Conservation (phyloP, 345 rosid species). For the Rhizophora mangle region DNA sequence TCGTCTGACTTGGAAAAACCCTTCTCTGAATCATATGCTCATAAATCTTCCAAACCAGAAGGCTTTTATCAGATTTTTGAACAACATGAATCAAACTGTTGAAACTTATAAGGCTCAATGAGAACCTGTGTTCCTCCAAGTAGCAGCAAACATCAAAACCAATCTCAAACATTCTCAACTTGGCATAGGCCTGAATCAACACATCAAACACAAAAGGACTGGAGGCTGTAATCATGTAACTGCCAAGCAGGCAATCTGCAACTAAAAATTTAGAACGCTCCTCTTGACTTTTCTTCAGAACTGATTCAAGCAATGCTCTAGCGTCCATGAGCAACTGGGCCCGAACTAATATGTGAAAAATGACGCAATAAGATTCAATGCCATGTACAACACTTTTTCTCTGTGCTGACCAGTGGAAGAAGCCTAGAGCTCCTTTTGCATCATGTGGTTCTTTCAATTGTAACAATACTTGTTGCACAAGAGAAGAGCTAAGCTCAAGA, state of each 20-base stretch:
- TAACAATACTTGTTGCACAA: constrained; percentile 49
- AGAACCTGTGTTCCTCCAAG: constrained; percentile 49
- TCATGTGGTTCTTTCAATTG: constrained; percentile 55
- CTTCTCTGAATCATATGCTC: constrained; percentile 52
- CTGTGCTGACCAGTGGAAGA: constrained; percentile 76
- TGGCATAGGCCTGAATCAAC: constrained; percentile 63
- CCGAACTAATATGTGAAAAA: constrained; percentile 53
- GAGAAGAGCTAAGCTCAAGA: constrained; percentile 33
- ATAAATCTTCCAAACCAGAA: constrained; percentile 66
- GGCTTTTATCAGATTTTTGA: constrained; percentile 48
- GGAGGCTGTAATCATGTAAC: constrained; percentile 38
- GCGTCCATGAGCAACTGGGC: constrained; percentile 62
- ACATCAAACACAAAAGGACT: constrained; percentile 62
- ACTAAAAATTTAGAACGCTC: constrained; percentile 27
- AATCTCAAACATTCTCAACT: constrained; percentile 48
- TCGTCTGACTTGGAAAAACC: constrained; percentile 48
- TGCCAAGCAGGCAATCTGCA: constrained; percentile 46
- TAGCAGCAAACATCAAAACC: constrained; percentile 56
- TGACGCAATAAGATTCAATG: constrained; percentile 46
- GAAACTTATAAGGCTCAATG: constrained; percentile 44
- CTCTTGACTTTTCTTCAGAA: constrained; percentile 32
- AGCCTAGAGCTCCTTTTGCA: constrained; percentile 63
- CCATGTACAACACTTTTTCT: constrained; percentile 43
- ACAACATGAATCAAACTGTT: constrained; percentile 55
- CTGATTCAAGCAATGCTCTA: constrained; percentile 51